Base-by-base conservation (phyloP, 2,329 filamentous ascomycete genomes). In the Mycosphaerella sp. region DNA sequence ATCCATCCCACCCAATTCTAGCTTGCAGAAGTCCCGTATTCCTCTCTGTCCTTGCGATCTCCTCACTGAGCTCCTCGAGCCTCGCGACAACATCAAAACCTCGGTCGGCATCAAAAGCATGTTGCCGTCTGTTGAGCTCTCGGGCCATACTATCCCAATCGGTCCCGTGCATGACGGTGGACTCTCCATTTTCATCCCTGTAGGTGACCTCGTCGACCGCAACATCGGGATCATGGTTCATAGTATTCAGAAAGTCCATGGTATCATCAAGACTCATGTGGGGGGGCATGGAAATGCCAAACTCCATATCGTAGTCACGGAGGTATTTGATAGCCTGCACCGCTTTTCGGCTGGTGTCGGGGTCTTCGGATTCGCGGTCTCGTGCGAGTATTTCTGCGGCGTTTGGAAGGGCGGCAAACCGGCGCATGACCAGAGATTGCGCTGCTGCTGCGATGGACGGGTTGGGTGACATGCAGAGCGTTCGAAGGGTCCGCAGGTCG, bases 1-100 rank as follows among this genome's bases (percentile, higher is more conserved):
- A 52, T 36, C 50, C 45, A 14, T 60, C 44, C 65, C 50, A 62
- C 8, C 45, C 56, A 5, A 47, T 38, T 51, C 85, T 80, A 64
- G 87, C 84, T 68, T 92, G 87, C 66, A 84, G 82, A 8, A 72
- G 75, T 71, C 70, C 45, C 73, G 51, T 54, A 21, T 58, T 57
- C 21, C 54, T 38, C 43, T 57, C 51, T 23, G 52, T 46, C 49
- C 54, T 54, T 9, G 54, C 41, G 62, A 46, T 50, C 9, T 56
- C 56, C 39, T 52, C 57, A 17, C 55, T 51, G 26, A 56, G 31
- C 26, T 56, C 53, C 26, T 62, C 59, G 26, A 59, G 23, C 29
- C 53, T 47, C 10, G 53, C 45, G 9, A 56, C 53, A 8, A 56
- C 44, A 23, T 53, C 53, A 11, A 51, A 39, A 11, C 40, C 48